Conservation (phyloP, 2,329 filamentous ascomycete species). For the Xylariales sp. region DNA sequence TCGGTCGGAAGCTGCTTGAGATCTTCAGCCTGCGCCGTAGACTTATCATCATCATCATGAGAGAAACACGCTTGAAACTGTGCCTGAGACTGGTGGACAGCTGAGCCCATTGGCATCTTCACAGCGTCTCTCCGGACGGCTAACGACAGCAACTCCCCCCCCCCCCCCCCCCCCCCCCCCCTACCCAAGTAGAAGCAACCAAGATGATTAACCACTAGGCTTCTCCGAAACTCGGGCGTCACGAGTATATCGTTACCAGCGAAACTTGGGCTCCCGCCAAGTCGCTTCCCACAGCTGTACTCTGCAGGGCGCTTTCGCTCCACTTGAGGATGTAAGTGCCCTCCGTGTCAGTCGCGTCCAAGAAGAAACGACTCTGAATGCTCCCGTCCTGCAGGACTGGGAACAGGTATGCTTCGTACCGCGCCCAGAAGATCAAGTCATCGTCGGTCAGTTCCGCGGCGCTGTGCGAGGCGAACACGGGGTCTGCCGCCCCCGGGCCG, state of each 20-base stretch:
- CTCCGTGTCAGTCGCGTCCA: not conserved
- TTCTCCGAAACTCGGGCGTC: too few species aligned
- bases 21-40: too few species aligned
- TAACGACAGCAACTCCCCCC: too few species aligned
- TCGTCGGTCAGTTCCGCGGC: conserved; percentile 11
- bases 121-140: too few species aligned
- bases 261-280: not conserved
- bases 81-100: too few species aligned
- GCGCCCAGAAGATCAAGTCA: conserved; percentile 12
- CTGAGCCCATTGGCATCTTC: too few species aligned
- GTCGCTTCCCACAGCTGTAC: not conserved
- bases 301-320: not conserved
- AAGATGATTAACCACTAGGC: too few species aligned
- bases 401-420: conserved; percentile 9
- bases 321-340: conserved; percentile 10
- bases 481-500: conserved; percentile 7
- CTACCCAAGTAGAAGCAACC: not conserved
- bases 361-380: conserved; percentile 8
- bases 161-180: too few species aligned
- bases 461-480: conserved; percentile 12
- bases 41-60: too few species aligned
- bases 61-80: too few species aligned
- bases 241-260: too few species aligned
- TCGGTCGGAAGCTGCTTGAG: too few species aligned
- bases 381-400: conserved; percentile 3